Evolutionary conservation across 2,329 filamentous ascomycete species (phyloP).

Genomic region (Colletotrichum chlorophyti): DNA sequence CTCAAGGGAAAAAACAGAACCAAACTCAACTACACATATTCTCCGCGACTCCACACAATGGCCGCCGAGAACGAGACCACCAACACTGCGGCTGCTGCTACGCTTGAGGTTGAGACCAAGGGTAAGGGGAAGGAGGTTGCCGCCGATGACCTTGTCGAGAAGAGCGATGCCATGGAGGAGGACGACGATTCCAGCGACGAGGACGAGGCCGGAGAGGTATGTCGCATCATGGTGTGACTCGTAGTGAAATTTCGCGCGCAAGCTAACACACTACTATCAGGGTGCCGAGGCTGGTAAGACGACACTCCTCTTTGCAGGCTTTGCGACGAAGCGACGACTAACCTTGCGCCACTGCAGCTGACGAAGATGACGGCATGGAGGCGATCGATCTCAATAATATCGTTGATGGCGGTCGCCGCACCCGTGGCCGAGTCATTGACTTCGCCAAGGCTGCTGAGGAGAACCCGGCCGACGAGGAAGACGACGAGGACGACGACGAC

Average conservation of each 20-base stretch:
- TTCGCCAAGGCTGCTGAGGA: constrained; percentile 89
- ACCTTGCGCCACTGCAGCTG: constrained; percentile 48
- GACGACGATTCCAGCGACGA: constrained; percentile 78
- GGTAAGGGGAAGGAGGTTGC: constrained; percentile 85
- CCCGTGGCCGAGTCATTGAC: constrained; percentile 91
- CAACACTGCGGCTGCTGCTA: constrained; percentile 46
- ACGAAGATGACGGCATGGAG: constrained; percentile 84
- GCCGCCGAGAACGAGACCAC: constrained; percentile 56
- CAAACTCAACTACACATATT: constrained; percentile 6
- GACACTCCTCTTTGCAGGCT: constrained; percentile 28
- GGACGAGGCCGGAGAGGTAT: constrained; percentile 63
- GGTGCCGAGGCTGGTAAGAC: constrained; percentile 35
- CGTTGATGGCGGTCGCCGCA: constrained; percentile 78
- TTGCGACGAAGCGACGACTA: constrained; percentile 34
- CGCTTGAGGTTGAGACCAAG: constrained; percentile 66
- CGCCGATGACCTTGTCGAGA: constrained; percentile 51
- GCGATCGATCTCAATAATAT: constrained; percentile 94
- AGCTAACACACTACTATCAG: constrained; percentile 23
- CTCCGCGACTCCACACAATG: constrained; percentile 48
- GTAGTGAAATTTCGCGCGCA: not conserved
- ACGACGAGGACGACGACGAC: constrained; percentile 79
- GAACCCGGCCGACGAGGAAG: constrained; percentile 76
- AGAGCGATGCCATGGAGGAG: constrained; percentile 75
- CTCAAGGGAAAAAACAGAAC: not conserved
- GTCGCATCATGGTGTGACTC: constrained; percentile 37